Evolutionary conservation across 148 eudicot genomes (phyloP).

Genomic region (Rhododendron simsii): DNA sequence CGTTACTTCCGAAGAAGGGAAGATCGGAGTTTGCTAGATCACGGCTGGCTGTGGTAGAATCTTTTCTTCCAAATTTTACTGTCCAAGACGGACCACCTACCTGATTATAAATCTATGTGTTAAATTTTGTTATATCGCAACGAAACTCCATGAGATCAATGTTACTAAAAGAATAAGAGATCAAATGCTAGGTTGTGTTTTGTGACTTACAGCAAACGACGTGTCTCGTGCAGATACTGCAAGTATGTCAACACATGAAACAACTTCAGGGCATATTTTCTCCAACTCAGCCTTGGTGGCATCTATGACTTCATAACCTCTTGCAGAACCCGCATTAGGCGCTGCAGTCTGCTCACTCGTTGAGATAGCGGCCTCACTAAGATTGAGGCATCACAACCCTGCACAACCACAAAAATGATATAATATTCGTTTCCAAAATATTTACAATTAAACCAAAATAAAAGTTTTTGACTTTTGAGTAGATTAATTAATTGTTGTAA

Average conservation of each 20-base stretch:
- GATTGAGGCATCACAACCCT: conserved; percentile 20
- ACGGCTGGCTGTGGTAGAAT: conserved; percentile 31
- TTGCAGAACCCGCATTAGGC: conserved; percentile 7
- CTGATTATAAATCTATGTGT: background rate
- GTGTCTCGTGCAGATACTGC: conserved; percentile 37
- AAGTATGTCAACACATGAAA: conserved; percentile 36
- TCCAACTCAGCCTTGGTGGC: conserved; percentile 24
- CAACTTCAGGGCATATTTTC: conserved; percentile 22
- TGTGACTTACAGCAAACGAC: conserved; percentile 17
- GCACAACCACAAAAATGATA: background rate
- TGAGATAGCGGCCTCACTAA: conserved; percentile 16
- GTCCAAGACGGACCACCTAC: conserved; percentile 43
- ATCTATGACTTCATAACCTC: conserved; percentile 13
- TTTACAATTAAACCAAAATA: no score
- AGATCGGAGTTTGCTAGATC: conserved; percentile 25
- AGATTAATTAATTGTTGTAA: no score
- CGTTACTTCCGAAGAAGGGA: conserved; percentile 13
- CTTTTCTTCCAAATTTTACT: conserved; percentile 37
- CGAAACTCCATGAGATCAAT: background rate
- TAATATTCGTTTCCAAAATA: no score
- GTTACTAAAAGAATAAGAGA: background rate
- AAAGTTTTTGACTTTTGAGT: no score
- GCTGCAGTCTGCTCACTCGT: conserved; percentile 18
- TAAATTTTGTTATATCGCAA: background rate
- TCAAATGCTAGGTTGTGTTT: background rate